Evolutionary conservation across 2,329 filamentous ascomycete genomes (phyloP), one percentile per base, ranked within the genome.

Genomic region (Venturia effusa): DNA sequence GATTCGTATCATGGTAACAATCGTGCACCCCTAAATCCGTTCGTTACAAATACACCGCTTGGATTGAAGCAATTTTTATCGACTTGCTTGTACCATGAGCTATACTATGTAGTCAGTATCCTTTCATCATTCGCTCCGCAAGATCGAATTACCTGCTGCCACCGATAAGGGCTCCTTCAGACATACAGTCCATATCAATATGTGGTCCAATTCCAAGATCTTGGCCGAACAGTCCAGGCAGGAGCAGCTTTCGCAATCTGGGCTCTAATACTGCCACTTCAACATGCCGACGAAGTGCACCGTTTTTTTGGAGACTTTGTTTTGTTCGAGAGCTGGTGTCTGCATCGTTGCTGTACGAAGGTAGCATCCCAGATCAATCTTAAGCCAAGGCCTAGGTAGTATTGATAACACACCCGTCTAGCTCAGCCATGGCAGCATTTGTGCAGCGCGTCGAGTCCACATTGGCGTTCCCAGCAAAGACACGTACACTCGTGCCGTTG

Each of bases 291-390:
- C 59, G 4, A 13, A 43, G 17, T 60, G 59, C 59, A 60, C 40
- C 51, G 61, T 27, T 37, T 40, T 37, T 11, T 32, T 51, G 61
- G 15, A 48, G 24, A 19, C 37, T 51, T 3, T 37, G 34, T 32
- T 32, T 30, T 41, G 37, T 41, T 24, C 34, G 59, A 27, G 22
- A 7, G 45, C 27, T 54, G 43, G 39, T 37, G 24, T 51, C 43
- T 24, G 39, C 43, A n/a, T 62, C 32, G 24, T 62, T 62, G 61
- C 51, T 48, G 45, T n/a, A n/a, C n/a, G n/a, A n/a, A n/a, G n/a
- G n/a, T 62, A 62, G 45, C 61, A 62, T 2, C 41, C 61, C 2
- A 37, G 13, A 32, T 32, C 32, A 6, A 41, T 51, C 34, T 62
- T 45, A 17, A 62, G 1, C 61, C 61, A 62, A 17, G 51, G 37